A percentile compares a stretch with the other conserved stretches of the same genome.
Evolutionary conservation across 1,139 yeast species (phyloP).

Genomic region (Diutina neorugosa): DNA sequence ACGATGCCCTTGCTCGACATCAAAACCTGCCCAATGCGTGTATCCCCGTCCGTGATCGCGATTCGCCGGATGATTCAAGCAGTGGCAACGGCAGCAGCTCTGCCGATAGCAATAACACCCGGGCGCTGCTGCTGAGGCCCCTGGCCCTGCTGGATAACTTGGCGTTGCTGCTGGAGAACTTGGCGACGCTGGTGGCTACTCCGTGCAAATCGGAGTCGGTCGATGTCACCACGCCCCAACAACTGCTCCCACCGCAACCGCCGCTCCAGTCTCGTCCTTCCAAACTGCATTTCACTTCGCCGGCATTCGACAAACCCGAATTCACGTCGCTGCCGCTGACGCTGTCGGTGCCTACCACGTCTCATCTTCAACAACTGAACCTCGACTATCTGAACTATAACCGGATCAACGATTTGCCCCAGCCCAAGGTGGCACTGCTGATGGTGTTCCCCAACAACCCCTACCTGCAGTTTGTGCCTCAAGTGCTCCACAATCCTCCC

Average conservation of each 20-base stretch:
- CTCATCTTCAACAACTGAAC: not conserved
- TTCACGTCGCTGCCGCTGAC: not conserved
- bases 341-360: not conserved
- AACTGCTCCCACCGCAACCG: not conserved
- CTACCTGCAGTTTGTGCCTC: slow-evolving; percentile 2
- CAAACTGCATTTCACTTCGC: not conserved
- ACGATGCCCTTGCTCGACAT: slow-evolving; percentile 65
- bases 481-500: not conserved
- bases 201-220: not conserved
- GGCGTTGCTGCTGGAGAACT: not conserved
- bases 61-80: not conserved
- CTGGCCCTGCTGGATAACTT: not conserved
- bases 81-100: not conserved
- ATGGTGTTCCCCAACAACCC: not conserved
- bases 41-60: slow-evolving; percentile 3
- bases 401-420: not conserved
- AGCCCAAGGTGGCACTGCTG: not conserved
- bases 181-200: not conserved
- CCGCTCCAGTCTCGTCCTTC: not conserved
- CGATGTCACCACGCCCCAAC: not conserved
- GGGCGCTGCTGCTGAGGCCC: not conserved
- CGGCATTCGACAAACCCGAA: not conserved
- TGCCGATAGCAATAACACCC: not conserved
- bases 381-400: not conserved
- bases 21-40: slow-evolving; percentile 36